Conservation (phyloP, 495 filamentous ascomycete genomes). For the Parathielavia appendiculata region DNA sequence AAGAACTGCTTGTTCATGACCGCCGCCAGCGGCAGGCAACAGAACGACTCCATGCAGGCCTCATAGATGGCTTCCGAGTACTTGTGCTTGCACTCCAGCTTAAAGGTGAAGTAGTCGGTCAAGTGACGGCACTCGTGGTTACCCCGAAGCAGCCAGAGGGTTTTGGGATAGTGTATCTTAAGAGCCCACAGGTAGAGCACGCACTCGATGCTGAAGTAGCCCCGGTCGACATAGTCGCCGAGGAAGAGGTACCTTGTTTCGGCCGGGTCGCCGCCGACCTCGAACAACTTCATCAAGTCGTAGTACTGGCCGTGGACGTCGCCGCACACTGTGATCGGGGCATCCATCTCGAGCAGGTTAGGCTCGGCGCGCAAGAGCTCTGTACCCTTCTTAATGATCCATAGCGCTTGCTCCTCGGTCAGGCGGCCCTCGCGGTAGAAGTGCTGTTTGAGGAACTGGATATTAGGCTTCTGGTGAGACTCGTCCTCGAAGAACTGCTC, state of each 20-base stretch:
- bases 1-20: slow-evolving; percentile 99
- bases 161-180: slow-evolving; percentile 99
- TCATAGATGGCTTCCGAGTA: slow-evolving; percentile 96
- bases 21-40: slow-evolving; percentile 84
- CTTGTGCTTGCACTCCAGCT: slow-evolving; percentile 98
- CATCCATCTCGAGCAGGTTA: slow-evolving; percentile 98
- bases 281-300: slow-evolving; percentile 98
- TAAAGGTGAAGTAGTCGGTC: slow-evolving; percentile 99
- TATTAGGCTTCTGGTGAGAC: slow-evolving; percentile 81
- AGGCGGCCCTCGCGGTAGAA: slow-evolving; percentile 96
- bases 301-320: slow-evolving; percentile 99
- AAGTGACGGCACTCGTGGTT: slow-evolving; percentile 98
- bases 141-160: slow-evolving; percentile 91
- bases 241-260: slow-evolving; percentile 96
- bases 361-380: slow-evolving; percentile 81
- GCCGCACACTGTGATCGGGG: slow-evolving; percentile 98
- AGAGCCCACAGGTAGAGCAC: slow-evolving; percentile 95
- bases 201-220: slow-evolving; percentile 99
- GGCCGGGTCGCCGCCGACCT: slow-evolving; percentile 93
- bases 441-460: slow-evolving; percentile 93
- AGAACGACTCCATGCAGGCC: slow-evolving; percentile 98
- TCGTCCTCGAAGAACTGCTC: slow-evolving; percentile 69
- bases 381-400: slow-evolving; percentile 82
- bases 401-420: slow-evolving; percentile 94
- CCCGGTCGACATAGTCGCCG: slow-evolving; percentile 95